phyloP scores from a whole-genome alignment of 1,284 basidiomycete genomes.

The Trametes sp. region DNA sequence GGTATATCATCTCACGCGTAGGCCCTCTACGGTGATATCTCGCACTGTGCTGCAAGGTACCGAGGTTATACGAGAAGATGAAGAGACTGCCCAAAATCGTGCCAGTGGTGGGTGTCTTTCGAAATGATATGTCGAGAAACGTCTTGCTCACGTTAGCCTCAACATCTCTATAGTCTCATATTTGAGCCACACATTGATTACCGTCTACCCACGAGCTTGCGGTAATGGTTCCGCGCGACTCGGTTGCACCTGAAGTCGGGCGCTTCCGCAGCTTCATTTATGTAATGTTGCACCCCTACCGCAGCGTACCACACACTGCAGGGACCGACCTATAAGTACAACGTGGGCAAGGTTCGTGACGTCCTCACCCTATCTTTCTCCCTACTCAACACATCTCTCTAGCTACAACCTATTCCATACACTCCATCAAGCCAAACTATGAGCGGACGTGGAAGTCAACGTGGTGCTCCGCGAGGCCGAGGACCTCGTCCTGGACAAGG shows the following conservation, averaged over 20 bases:
- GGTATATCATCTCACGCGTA: no score
- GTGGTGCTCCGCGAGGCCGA: slow-evolving; percentile 24
- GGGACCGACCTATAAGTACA: neutral
- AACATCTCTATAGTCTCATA: no score
- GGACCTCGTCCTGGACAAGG: slow-evolving; percentile 24
- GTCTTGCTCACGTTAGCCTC: no score
- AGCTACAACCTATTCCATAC: neutral
- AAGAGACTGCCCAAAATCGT: no score
- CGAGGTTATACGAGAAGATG: no score
- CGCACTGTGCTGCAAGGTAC: no score
- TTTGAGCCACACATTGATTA: no score
- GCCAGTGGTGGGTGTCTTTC: no score
- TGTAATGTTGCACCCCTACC: slow-evolving; percentile 3
- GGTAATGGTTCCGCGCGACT: no score
- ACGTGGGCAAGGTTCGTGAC: neutral
- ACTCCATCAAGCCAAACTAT: slow-evolving; percentile 1
- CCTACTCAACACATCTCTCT: neutral
- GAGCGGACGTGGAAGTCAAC: slow-evolving; percentile 11
- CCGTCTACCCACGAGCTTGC: no score
- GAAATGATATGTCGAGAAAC: no score
- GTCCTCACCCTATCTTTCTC: neutral
- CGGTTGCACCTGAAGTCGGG: neutral
- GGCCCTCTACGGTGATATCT: no score
- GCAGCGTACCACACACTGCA: neutral
- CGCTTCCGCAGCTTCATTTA: slow-evolving; percentile 3